A percentile compares a stretch with the other conserved stretches of the same genome.
These are phyloP conservation scores for Kwoniella shivajii DNA, from an alignment of 1,284 basidiomycete species.

Conservation along the genomic window DNA sequence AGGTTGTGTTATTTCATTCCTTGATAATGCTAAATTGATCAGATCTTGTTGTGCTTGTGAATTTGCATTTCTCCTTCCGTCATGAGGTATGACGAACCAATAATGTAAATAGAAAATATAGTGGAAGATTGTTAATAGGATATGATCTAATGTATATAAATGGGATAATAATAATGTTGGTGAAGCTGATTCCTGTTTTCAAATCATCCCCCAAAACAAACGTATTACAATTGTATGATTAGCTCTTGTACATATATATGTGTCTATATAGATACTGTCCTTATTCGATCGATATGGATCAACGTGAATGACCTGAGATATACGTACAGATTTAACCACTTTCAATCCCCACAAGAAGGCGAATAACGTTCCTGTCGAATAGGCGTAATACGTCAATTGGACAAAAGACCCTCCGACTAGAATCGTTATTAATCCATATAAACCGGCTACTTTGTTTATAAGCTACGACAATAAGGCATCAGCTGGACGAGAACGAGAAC, in stretches of 20 bases:
- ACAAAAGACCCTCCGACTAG: conserved; percentile 84
- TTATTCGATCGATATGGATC: too few species aligned
- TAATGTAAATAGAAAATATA: conserved; percentile 84
- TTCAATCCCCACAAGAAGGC: conserved; percentile 85
- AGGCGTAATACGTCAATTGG: conserved; percentile 89
- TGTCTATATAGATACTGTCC: too few species aligned
- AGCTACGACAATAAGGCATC: conserved; percentile 58
- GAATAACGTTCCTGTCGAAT: conserved; percentile 80
- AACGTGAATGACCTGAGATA: neutral
- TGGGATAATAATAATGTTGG: conserved; percentile 88
- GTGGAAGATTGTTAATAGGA: conserved; percentile 90
- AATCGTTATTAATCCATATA: conserved; percentile 92
- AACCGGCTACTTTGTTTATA: conserved; percentile 96
- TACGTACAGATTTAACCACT: conserved; percentile 74
- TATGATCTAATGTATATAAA: conserved; percentile 86
- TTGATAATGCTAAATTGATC: conserved; percentile 57
- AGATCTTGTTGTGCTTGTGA: conserved; percentile 84
- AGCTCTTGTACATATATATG: too few species aligned
- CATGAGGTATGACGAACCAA: conserved; percentile 90
- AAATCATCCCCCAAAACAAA: neutral
- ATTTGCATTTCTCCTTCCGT: conserved; percentile 75
- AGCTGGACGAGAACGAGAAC: conserved; percentile 7
- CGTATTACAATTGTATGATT: too few species aligned
- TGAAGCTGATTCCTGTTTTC: conserved; percentile 79
- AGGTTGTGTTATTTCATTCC: conserved; percentile 47